Evolutionary conservation across 2,329 filamentous ascomycete species (phyloP).

Genomic region (Exophiala oligosperma): DNA sequence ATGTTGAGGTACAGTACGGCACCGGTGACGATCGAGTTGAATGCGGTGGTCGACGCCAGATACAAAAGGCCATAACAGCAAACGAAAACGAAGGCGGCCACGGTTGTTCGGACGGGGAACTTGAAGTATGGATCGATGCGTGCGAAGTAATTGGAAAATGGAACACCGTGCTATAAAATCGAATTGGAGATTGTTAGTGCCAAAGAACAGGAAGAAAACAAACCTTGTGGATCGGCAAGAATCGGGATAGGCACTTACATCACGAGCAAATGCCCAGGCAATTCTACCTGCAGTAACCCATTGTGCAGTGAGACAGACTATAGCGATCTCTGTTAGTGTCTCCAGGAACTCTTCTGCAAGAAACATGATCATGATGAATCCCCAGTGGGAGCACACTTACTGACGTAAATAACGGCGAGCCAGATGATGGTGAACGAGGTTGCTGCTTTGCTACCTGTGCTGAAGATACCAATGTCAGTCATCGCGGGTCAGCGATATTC

Average conservation of each 20-base stretch:
- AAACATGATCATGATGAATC: background rate
- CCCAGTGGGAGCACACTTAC: constrained; percentile 19
- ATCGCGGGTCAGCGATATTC: background rate
- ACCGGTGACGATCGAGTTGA: constrained; percentile 39
- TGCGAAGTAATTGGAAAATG: constrained; percentile 14
- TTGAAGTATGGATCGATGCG: constrained; percentile 33
- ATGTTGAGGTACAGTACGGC: constrained; percentile 7
- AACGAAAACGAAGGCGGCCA: constrained; percentile 35
- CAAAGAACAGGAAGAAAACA: background rate
- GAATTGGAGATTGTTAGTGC: background rate
- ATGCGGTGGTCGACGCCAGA: constrained; percentile 39
- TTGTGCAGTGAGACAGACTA: background rate
- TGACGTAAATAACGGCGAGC: constrained; percentile 48
- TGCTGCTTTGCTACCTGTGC: constrained; percentile 32
- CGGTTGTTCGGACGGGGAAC: constrained; percentile 40
- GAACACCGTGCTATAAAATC: background rate
- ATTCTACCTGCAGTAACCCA: background rate
- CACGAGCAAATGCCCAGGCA: constrained; percentile 8
- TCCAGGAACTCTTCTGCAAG: background rate
- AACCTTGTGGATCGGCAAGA: background rate
- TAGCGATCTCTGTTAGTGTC: background rate
- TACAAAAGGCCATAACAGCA: constrained; percentile 40
- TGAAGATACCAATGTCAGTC: background rate
- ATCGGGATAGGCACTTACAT: background rate
- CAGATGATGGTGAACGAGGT: constrained; percentile 48